These are phyloP conservation scores for Lactarius trivialis DNA, from an alignment of 768 basidiomycete species.

Conservation along the genomic window DNA sequence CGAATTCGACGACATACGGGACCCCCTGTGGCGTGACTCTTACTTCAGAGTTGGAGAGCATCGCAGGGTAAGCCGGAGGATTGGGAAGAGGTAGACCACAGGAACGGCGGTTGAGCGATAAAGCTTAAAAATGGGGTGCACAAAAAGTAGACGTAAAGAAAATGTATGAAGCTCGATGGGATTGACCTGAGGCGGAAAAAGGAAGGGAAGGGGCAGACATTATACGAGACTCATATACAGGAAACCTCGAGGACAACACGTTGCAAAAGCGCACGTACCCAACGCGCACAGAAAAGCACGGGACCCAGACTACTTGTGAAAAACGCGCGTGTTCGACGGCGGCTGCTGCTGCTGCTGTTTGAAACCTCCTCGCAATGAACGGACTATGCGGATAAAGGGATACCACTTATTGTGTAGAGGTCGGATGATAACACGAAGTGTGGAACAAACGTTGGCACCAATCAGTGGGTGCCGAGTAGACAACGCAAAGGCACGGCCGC, in stretches of 20 bases:
- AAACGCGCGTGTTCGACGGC: neutral
- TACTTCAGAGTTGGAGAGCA: slow-evolving; percentile 25
- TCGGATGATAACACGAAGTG: neutral
- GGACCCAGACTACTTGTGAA: neutral
- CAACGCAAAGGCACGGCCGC: neutral
- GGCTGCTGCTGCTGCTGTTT: neutral
- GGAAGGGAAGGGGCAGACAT: neutral
- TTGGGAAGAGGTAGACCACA: slow-evolving; percentile 1
- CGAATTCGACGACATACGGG: slow-evolving; percentile 34
- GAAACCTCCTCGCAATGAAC: neutral
- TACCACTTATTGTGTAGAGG: neutral
- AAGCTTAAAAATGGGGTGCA: slow-evolving; percentile 17
- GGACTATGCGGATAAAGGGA: neutral
- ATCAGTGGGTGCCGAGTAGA: slow-evolving; percentile 5
- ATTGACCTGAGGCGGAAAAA: slow-evolving; percentile 9
- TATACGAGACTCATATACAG: slow-evolving; percentile 4
- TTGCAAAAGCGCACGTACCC: slow-evolving; percentile 9
- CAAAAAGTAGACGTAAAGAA: slow-evolving; percentile 4
- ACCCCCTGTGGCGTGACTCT: slow-evolving; percentile 31
- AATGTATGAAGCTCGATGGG: slow-evolving; percentile 3
- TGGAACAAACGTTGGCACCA: neutral
- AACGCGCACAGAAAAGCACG: slow-evolving; percentile 1
- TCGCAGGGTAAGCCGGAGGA: slow-evolving; percentile 18
- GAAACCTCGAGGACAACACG: slow-evolving; percentile 19
- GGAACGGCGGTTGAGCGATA: neutral